A percentile compares a stretch with the other conserved stretches of the same genome.
These are phyloP conservation scores for Ambrosia artemisiifolia DNA, from an alignment of 129 eudicot species.

Conservation along the genomic window DNA sequence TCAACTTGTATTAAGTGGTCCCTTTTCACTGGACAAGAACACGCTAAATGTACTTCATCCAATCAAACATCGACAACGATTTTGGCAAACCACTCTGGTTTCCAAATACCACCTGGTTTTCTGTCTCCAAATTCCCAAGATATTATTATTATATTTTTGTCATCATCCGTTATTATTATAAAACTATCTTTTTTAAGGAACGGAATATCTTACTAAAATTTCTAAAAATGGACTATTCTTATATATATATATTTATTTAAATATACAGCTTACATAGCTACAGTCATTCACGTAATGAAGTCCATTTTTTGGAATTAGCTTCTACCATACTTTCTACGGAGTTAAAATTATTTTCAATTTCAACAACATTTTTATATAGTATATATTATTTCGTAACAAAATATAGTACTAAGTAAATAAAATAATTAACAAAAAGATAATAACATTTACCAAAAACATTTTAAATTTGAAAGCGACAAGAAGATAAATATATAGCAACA, in stretches of 20 bases:
- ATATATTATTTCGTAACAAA: not conserved
- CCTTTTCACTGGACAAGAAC: constrained; percentile 18
- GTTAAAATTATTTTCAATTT: too few relatives aligned
- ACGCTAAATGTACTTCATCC: constrained; percentile 13
- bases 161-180: not conserved
- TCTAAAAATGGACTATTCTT: constrained; percentile 1
- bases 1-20: constrained; percentile 26
- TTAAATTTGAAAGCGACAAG: not conserved
- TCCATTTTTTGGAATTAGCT: too few relatives aligned
- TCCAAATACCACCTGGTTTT: constrained; percentile 29
- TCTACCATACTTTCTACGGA: too few relatives aligned
- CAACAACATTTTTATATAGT: too few relatives aligned
- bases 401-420: not conserved
- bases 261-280: too few relatives aligned
- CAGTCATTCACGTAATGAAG: too few relatives aligned
- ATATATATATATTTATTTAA: too few relatives aligned
- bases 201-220: constrained; percentile 20
- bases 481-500: not conserved
- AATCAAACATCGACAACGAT: constrained; percentile 50
- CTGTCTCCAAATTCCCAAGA: not conserved
- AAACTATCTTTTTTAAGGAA: not conserved
- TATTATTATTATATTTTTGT: constrained; percentile 15
- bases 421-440: not conserved
- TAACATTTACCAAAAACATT: not conserved
- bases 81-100: constrained; percentile 42